Evolutionary conservation across 441 rosid species (phyloP), one percentile per base, ranked within the genome.

Genomic region (Erysimum cheiri): DNA sequence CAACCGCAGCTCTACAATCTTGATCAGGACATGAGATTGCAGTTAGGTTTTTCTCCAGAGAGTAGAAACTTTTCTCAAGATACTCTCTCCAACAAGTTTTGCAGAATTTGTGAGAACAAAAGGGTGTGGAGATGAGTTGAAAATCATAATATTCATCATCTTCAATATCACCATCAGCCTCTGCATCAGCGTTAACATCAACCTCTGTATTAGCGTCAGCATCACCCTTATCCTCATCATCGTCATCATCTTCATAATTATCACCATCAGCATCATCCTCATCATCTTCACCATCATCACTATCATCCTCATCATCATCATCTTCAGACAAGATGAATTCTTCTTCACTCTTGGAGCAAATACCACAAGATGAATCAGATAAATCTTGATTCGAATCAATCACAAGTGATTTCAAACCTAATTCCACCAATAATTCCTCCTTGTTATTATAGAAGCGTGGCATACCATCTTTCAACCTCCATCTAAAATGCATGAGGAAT

Each of bases 101-200:
- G 31, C 49, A 11, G 19, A 63, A 71, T 14, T 63, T 35, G 41
- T 71, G 76, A 24, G 50, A 55, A 28, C 76, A 72, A 55, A 44
- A 44, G 1, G 70, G 50, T 12, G 76, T 72, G 39, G 76, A 72
- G 76, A 40, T 13, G 15, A 40, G 28, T 26, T 26, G 28, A 26
- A 26, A 26, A 26, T 26, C 28, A 26, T 26, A 40, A 40, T 0
- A 0, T 1, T 40, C 0, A 40, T 39, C 43, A 12, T 39, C 6
- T 6, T 43, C 48, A 14, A 14, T 36, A 9, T 31, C 44, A 12
- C 0, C 50, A 12, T 12, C 48, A 17, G 7, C 37, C 10, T 22
- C 24, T 12, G 68, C 64, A 11, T 60, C 36, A 19, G 4, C 28
- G 4, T 26, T 3, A 26, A 0, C 28, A 26, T 26, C 28, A 26